Evolutionary conservation across 805 yeast genomes (phyloP).

Genomic region (Candida loeiensis): DNA sequence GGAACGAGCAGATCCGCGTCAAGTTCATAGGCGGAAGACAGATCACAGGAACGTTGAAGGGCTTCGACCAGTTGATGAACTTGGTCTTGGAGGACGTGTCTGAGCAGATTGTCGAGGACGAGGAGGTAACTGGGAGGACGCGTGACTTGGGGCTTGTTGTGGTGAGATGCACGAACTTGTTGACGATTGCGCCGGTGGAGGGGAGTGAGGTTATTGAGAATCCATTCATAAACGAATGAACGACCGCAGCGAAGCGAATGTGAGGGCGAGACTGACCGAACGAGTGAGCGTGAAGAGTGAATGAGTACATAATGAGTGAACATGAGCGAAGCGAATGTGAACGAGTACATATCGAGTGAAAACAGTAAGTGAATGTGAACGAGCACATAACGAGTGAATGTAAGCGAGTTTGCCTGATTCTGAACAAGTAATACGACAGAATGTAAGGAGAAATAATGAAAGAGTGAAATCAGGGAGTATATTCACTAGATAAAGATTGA

Average conservation of each 20-base stretch:
- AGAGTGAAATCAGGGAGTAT: too few species aligned
- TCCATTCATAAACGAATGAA: conserved; percentile 43
- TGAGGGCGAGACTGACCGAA: too few species aligned
- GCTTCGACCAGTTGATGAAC: conserved; percentile 79
- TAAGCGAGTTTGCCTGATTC: not conserved
- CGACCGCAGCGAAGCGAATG: not conserved
- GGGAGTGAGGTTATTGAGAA: conserved; percentile 70
- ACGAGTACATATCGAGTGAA: not conserved
- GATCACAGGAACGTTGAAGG: conserved; percentile 76
- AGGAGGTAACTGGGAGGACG: conserved; percentile 54
- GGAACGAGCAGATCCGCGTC: conserved; percentile 69
- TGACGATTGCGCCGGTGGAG: conserved; percentile 69
- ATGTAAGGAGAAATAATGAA: too few species aligned
- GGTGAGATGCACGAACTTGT: conserved; percentile 77
- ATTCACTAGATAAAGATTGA: too few species aligned
- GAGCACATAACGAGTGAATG: not conserved
- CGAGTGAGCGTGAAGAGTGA: not conserved
- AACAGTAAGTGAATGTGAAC: not conserved
- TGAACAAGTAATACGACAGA: not conserved
- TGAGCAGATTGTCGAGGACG: conserved; percentile 63
- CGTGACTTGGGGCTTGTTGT: conserved; percentile 76
- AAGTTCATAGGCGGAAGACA: conserved; percentile 84
- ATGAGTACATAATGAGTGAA: not conserved
- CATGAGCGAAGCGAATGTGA: not conserved
- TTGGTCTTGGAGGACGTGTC: conserved; percentile 66